Percentiles rank a stretch among this genome's conserved stretches.
These are phyloP conservation scores for Cladophialophora chaetospira DNA, from an alignment of 2,329 filamentous ascomycete genomes.

Conservation along the genomic window DNA sequence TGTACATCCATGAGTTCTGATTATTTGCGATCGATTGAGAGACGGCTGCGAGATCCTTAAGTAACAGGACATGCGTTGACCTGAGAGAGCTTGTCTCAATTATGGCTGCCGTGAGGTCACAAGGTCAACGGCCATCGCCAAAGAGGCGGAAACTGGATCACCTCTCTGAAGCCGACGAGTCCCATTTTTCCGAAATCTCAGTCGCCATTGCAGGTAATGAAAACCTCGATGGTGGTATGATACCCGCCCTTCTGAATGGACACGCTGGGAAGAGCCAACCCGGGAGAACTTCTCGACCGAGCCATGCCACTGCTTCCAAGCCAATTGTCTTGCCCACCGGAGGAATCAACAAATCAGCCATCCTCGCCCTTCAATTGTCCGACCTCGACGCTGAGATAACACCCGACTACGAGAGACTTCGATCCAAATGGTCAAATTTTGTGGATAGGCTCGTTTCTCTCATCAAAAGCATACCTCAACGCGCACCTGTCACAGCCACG, in stretches of 20 bases:
- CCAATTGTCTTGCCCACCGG: slow-evolving; percentile 15
- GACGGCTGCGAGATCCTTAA: too few species aligned
- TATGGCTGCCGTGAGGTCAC: neutral
- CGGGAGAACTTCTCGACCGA: neutral
- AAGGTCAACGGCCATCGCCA: neutral
- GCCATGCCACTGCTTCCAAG: neutral
- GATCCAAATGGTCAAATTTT: slow-evolving; percentile 51
- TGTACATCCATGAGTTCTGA: too few species aligned
- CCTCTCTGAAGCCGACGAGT: neutral
- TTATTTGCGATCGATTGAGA: too few species aligned
- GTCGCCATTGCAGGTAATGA: neutral
- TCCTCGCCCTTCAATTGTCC: slow-evolving; percentile 57
- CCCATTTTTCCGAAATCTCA: neutral
- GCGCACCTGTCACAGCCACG: slow-evolving; percentile 54
- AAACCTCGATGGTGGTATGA: too few species aligned
- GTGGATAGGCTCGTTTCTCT: slow-evolving; percentile 56
- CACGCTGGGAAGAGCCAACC: neutral
- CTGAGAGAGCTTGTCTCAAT: neutral
- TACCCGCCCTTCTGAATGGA: neutral
- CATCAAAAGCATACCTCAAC: slow-evolving; percentile 59
- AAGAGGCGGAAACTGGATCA: neutral
- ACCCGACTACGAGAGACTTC: slow-evolving; percentile 53
- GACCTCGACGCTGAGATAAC: slow-evolving; percentile 61
- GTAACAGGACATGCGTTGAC: too few species aligned
- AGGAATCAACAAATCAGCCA: slow-evolving; percentile 24